Evolutionary conservation across 257 asterid species (phyloP), one percentile per base, ranked within the genome.

Genomic region (Gentiana macrophylla): DNA sequence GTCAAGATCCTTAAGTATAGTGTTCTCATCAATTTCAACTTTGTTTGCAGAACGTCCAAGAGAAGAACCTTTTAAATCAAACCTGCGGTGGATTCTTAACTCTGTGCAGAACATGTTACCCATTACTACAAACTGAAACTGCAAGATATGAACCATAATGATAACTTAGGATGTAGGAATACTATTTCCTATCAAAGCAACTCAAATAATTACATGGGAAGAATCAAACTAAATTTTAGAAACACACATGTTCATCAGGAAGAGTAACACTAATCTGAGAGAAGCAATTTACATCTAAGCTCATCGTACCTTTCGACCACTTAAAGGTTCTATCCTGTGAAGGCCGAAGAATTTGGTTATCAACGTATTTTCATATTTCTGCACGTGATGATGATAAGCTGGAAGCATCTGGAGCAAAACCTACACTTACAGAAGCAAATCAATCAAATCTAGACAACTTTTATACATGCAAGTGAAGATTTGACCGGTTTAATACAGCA

Each of bases 71-170:
- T 91, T 91, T 65, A 91, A 66, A 68, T 91, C 98, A 68, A 91
- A 91, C 73, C 95, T 80, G 46, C 95, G 77, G 61, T 88, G 97
- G 82, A 91, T 88, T 68, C 98, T 72, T 53, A 91, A 70, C 74
- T 81, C 97, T 53, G 98, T 88, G 89, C 94, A 87, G 80, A 88
- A 91, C 97, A 91, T 77, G 70, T 91, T 91, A 64, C 98, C 97
- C 98, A 91, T 91, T 13, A 88, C 98, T 13, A 87, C 95, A 52
- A 91, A 91, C 15, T 93, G 90, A 66, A 91, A 87, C 98, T 91
- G 93, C 80, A 75, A 47, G 65, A 63, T 37, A 52, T 65, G 37
- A 55, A 60, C 47, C 13, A 54, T 47, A 55, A 69, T 55, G 44
- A 24, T 24, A 24, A 24, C 24, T 24, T 24, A 24, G 24, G 24